A percentile compares a stretch with the other conserved stretches of the same genome.
Conservation (phyloP, 306 rosid species). For the Senna tora region DNA sequence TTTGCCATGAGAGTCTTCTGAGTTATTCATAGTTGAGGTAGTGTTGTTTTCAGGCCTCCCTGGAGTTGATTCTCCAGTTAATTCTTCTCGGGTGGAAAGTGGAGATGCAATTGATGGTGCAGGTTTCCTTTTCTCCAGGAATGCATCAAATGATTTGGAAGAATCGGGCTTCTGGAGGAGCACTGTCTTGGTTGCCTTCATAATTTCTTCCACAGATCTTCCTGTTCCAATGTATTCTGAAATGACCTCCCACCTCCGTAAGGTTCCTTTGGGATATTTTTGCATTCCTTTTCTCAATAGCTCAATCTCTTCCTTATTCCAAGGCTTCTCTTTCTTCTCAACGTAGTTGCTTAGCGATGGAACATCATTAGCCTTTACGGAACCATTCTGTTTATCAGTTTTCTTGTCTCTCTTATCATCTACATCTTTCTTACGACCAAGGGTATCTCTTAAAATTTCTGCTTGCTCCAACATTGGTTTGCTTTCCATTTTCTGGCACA, state of each 20-base stretch:
- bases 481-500: slow-evolving; percentile 78
- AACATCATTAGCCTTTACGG: slow-evolving; percentile 56
- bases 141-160: slow-evolving; percentile 85
- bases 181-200: slow-evolving; percentile 92
- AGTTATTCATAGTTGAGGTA: slow-evolving; percentile 38
- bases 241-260: slow-evolving; percentile 96
- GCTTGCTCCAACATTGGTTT: slow-evolving; percentile 60
- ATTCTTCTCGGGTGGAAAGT: slow-evolving; percentile 84
- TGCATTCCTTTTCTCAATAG: slow-evolving; percentile 82
- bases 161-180: slow-evolving; percentile 98
- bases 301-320: slow-evolving; percentile 93
- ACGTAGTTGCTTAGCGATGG: slow-evolving; percentile 44
- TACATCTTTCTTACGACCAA: slow-evolving; percentile 43
- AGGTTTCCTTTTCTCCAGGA: slow-evolving; percentile 95
- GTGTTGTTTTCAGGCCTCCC: slow-evolving; percentile 45
- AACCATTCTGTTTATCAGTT: slow-evolving; percentile 59
- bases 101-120: slow-evolving; percentile 87
- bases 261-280: slow-evolving; percentile 94
- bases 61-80: slow-evolving; percentile 50
- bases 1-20: slow-evolving; percentile 43
- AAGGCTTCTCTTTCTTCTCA: slow-evolving; percentile 91
- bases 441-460: slow-evolving; percentile 59
- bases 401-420: slow-evolving; percentile 53
- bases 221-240: slow-evolving; percentile 92
- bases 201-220: slow-evolving; percentile 94